These are phyloP conservation scores for Erythrobasidium hasegawianum DNA, from an alignment of 1,284 basidiomycete genomes.

Conservation along the genomic window DNA sequence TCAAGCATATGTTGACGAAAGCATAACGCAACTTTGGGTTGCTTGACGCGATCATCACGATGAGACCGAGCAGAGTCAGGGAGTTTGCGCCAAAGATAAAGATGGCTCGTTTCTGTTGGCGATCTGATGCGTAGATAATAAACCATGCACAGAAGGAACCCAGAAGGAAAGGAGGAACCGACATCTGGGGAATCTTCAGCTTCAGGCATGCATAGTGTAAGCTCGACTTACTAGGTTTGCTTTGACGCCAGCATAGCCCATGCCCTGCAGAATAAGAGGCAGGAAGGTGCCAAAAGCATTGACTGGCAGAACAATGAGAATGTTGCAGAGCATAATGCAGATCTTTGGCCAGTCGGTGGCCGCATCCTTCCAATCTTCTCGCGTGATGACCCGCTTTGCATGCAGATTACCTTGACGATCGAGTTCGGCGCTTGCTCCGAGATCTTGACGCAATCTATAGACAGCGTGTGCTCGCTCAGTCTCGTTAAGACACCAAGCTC, in stretches of 20 bases:
- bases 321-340: slow-evolving; percentile 33
- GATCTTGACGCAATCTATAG: neutral
- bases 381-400: slow-evolving; percentile 15
- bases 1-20: slow-evolving; percentile 34
- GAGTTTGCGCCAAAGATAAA: slow-evolving; percentile 12
- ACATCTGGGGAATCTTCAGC: neutral
- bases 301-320: slow-evolving; percentile 21
- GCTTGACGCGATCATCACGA: slow-evolving; percentile 19
- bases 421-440: neutral
- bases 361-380: slow-evolving; percentile 34
- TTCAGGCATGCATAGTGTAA: neutral
- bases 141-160: slow-evolving; percentile 17
- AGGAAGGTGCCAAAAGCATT: slow-evolving; percentile 34
- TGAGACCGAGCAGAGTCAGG: slow-evolving; percentile 34
- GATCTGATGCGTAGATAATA: slow-evolving; percentile 28
- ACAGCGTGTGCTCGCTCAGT: neutral
- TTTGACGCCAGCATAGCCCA: slow-evolving; percentile 20
- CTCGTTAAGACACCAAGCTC: neutral
- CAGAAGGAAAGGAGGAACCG: slow-evolving; percentile 26
- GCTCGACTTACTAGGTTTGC: slow-evolving; percentile 26
- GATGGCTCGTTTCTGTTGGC: slow-evolving; percentile 14
- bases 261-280: slow-evolving; percentile 34
- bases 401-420: slow-evolving; percentile 16
- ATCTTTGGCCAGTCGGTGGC: slow-evolving; percentile 37
- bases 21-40: slow-evolving; percentile 35